Evolutionary conservation across 2,329 filamentous ascomycete species (phyloP), one percentile per base, ranked within the genome.

Genomic region (Fusarium sp.): DNA sequence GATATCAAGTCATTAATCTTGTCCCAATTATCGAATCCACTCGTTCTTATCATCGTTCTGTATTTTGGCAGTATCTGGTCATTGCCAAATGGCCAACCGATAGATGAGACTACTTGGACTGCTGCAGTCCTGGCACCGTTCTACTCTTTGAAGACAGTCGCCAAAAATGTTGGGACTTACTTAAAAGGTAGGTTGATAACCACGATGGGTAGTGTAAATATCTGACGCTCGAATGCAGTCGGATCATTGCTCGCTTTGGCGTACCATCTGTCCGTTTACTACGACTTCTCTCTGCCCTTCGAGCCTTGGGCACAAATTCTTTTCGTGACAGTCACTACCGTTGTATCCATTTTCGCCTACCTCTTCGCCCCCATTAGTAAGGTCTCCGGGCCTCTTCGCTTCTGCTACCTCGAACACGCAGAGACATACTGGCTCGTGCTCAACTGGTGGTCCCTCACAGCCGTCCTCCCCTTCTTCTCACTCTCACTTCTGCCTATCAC

Each of bases 331-430:
- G 37, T 62, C 0, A 18, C 50, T 0, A 5, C 21, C 0, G 6
- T 26, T 0, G 9, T 62, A 2, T 50, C 48, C 3, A 25, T 41
- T 1, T 19, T 62, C 5, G 39, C 52, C 4, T 69, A 69, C 4
- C 62, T 69, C 0, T 69, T 69, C 3, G 66, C 66, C 0, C 66
- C 66, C 1, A 60, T 70, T 2, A 41, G 51, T 3, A 69, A 69
- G 25, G 53, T 69, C 0, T 70, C 55, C 7, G 66, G 66, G 0
- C 66, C 66, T 2, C 66, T 69, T 6, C 66, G 66, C 3, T 69
- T 69, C 25, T 69, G 66, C 14, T 69, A 69, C 16, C 61, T 69
- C 7, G 66, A 69, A 16, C 66, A 69, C 14, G 48, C 66, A 1
- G 66, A 69, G 13, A 69, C 66, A 11, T 69, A 69, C 16, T 69